Evolutionary conservation across 768 basidiomycete species (phyloP).

Genomic region (Lactarius deliciosus): DNA sequence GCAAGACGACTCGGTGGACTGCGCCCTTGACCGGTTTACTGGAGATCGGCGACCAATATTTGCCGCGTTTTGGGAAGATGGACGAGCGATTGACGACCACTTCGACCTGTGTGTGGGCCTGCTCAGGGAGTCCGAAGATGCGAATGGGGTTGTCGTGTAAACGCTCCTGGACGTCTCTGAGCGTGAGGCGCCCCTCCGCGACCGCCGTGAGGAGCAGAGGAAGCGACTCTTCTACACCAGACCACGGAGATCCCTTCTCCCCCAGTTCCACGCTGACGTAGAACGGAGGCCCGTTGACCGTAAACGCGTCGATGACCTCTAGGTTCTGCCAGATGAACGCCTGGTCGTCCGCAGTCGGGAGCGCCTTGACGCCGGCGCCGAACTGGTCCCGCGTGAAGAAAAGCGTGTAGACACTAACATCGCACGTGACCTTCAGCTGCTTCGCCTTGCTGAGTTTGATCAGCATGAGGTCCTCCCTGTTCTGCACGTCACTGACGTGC

Average conservation of each 20-base stretch:
- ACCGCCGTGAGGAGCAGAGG: constrained; percentile 89
- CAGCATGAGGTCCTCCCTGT: constrained; percentile 80
- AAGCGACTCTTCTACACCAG: constrained; percentile 85
- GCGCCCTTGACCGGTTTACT: constrained; percentile 62
- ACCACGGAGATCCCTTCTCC: constrained; percentile 60
- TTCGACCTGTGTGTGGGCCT: constrained; percentile 84
- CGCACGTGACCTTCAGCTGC: constrained; percentile 92
- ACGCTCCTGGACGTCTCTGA: constrained; percentile 79
- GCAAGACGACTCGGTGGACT: constrained; percentile 88
- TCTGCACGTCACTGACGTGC: constrained; percentile 88
- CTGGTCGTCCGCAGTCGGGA: constrained; percentile 79
- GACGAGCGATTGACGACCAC: constrained; percentile 82
- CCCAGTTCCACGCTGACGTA: constrained; percentile 63
- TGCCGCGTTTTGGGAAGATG: constrained; percentile 49
- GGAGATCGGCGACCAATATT: constrained; percentile 83
- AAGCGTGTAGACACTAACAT: constrained; percentile 87
- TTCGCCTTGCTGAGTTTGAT: constrained; percentile 95
- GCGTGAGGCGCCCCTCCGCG: constrained; percentile 68
- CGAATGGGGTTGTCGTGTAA: constrained; percentile 89
- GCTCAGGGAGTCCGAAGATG: constrained; percentile 90
- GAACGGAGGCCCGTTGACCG: constrained; percentile 84
- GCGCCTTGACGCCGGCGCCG: constrained; percentile 48
- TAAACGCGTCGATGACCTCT: constrained; percentile 84
- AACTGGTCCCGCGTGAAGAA: constrained; percentile 84
- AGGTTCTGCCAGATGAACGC: constrained; percentile 83